Conservation (phyloP, 2,329 filamentous ascomycete genomes). For the Alternaria brassicae region DNA sequence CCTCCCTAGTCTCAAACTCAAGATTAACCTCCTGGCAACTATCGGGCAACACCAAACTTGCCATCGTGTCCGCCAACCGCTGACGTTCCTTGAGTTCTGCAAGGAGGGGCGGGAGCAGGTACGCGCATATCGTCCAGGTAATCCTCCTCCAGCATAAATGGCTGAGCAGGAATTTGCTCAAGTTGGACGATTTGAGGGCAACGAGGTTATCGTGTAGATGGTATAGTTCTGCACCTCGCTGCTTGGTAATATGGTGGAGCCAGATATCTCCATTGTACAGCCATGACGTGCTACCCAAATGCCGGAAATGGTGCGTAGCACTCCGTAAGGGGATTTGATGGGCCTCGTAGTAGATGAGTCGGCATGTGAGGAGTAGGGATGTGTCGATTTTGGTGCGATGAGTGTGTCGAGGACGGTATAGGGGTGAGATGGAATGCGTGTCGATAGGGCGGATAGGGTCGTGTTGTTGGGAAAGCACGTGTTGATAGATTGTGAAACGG, state of each 20-base stretch:
- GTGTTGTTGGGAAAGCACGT: constrained; percentile 21
- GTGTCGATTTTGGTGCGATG: constrained; percentile 37
- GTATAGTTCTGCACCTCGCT: constrained; percentile 27
- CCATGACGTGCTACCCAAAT: constrained; percentile 12
- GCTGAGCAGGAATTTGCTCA: constrained; percentile 18
- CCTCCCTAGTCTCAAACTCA: constrained; percentile 29
- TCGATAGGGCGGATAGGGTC: constrained; percentile 14
- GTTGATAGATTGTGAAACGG: constrained; percentile 25
- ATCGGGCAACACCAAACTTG: constrained; percentile 16
- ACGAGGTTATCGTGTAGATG: constrained; percentile 31
- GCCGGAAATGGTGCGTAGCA: constrained; percentile 34
- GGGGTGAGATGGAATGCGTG: constrained; percentile 17
- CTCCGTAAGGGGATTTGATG: constrained; percentile 44
- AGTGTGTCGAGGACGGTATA: constrained; percentile 37
- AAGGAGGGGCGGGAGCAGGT: constrained; percentile 15
- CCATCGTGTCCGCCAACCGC: constrained; percentile 7
- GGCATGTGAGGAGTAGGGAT: constrained; percentile 49
- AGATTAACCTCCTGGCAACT: constrained; percentile 36
- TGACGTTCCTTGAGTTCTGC: constrained; percentile 16
- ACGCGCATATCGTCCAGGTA: constrained; percentile 31
- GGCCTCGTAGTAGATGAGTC: constrained; percentile 50
- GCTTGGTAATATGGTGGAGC: constrained; percentile 30
- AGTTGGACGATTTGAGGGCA: constrained; percentile 1
- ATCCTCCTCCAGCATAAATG: constrained; percentile 35
- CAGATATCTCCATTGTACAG: constrained; percentile 20